These are phyloP conservation scores for Actinomortierella ambigua DNA, from an alignment of 371 early-diverging fungal genomes.

Conservation along the genomic window DNA sequence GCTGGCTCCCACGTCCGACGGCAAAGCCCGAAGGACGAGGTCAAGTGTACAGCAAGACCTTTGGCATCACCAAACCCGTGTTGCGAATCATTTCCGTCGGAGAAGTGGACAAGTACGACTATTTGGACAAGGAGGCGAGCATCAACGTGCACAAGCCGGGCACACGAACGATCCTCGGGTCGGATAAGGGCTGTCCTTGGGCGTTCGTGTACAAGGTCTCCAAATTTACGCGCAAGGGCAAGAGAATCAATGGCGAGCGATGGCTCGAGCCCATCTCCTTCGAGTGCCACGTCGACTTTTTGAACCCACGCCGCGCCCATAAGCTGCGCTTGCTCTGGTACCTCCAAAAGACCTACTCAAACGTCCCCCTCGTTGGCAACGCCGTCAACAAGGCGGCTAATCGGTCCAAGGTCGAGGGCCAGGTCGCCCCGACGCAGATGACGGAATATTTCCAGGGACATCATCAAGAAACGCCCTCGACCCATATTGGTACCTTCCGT, in stretches of 20 bases:
- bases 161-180: constrained; percentile 32
- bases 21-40: constrained; percentile 27
- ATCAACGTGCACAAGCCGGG: constrained; percentile 40
- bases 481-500: background rate
- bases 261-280: constrained; percentile 44
- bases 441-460: constrained; percentile 26
- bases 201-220: constrained; percentile 46
- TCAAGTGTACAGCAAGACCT: constrained; percentile 46
- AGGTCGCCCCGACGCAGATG: constrained; percentile 25
- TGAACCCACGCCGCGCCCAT: constrained; percentile 40
- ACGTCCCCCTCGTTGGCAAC: constrained; percentile 31
- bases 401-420: constrained; percentile 39
- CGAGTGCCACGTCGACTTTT: constrained; percentile 42
- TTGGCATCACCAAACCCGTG: constrained; percentile 38
- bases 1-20: constrained; percentile 28
- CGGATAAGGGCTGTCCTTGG: constrained; percentile 46
- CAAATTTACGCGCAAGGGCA: constrained; percentile 44
- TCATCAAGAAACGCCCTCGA: constrained; percentile 1
- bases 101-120: constrained; percentile 40
- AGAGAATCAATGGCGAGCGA: constrained; percentile 35
- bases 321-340: constrained; percentile 39
- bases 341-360: constrained; percentile 34
- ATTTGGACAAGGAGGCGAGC: constrained; percentile 42
- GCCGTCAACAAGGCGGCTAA: constrained; percentile 14
- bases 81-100: constrained; percentile 44